Conservation (phyloP, 176 grass and related monocot species). For the Hordeum vulgare region MorexV3_pseudomolecules_assembly NC_058520.1:228490562-228491061, state of each 20-base stretch:
- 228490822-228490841: conserved; percentile 91
- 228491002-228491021: conserved; percentile 94
- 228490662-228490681: background rate
- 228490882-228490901: conserved; percentile 64
- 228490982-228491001: conserved; percentile 92
- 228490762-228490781: conserved; percentile 50
- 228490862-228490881: conserved; percentile 91
- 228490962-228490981: conserved; percentile 51
- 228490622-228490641: conserved; percentile 1
- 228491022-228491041: conserved; percentile 98
- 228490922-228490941: background rate
- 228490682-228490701: background rate
- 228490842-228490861: conserved; percentile 90
- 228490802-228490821: conserved; percentile 89
- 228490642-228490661: background rate
- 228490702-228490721: background rate
- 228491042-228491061: conserved; percentile 29
- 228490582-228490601: background rate
- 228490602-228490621: background rate
- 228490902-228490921: background rate
- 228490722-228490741: background rate
- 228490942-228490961: background rate
- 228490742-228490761: background rate
- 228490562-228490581: background rate
- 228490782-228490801: conserved; percentile 96